These are phyloP conservation scores for Vanilla planifolia DNA, from an alignment of 106 monocot species.

Conservation along the genomic window DNA sequence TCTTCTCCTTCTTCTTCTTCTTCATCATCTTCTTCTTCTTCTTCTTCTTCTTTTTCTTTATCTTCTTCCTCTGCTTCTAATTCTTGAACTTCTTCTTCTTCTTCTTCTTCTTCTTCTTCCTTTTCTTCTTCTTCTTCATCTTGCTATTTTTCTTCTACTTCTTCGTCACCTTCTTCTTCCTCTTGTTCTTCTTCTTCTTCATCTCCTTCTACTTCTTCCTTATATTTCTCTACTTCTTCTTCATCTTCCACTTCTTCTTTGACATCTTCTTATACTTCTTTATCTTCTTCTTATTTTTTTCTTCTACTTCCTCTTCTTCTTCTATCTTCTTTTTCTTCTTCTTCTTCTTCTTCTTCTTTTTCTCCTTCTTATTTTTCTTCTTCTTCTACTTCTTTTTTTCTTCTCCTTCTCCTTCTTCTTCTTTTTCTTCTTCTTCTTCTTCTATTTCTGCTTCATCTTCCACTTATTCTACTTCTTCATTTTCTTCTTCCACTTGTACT, in stretches of 20 bases:
- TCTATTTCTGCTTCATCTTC: not conserved
- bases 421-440: not conserved
- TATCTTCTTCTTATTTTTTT: too few species aligned
- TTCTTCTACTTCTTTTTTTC: not conserved
- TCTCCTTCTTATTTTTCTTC: too few species aligned
- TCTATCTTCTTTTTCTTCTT: not conserved
- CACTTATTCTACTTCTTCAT: not conserved
- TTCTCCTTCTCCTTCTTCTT: not conserved
- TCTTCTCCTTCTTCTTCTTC: not conserved
- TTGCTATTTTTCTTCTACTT: too few species aligned
- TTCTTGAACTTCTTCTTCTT: not conserved
- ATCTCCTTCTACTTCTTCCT: too few species aligned
- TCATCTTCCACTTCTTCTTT: too few species aligned
- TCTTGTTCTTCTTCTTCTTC: too few species aligned
- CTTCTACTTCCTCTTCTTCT: too few species aligned
- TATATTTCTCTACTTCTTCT: too few species aligned
- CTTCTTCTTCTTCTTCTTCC: not conserved
- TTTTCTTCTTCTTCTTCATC: not conserved
- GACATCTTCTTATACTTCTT: too few species aligned
- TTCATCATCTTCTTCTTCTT: not conserved
- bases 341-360: not conserved
- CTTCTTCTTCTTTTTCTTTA: not conserved
- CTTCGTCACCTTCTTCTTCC: too few species aligned
- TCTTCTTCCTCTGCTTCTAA: too few species aligned
- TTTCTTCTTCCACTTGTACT: too few species aligned